Evolutionary conservation across 2,329 filamentous ascomycete genomes (phyloP), one percentile per base, ranked within the genome.

Genomic region (Xylariaceae sp.): DNA sequence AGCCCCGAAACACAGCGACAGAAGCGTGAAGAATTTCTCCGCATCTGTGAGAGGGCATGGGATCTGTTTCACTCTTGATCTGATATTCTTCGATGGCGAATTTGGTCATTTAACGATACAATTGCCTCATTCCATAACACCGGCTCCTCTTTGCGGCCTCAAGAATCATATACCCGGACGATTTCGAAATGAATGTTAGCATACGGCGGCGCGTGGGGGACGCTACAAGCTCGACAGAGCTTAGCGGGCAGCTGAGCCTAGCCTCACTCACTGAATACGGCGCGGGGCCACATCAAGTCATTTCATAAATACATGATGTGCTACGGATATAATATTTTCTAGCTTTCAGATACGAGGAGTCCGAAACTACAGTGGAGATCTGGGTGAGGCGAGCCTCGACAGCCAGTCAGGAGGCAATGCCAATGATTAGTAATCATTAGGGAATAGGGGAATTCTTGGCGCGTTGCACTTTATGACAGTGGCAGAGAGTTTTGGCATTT

Each of bases 21-120:
- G 66, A 97, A 97, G 83, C 91, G 91, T 68, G 91, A 96, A 41
- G 90, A 96, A 69, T 99, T 99, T 66, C 76, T 99, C 58, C 78
- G 82, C 50, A 75, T 97, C 45, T 97, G 93, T 69, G 85, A 90
- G 61, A 80, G 90, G 65, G 94, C 94, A 9, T 99, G 94, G 94
- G 94, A 99, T 74, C 73, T 99, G 28, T 96, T 97, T 72, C 94
- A 97, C 75, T 96, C 91, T 56, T 97, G 74, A 82, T 49, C 22
- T 11, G 40, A 22, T 6, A 39, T 42, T 48, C 22, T 16, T 51
- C 46, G 31, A 47, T 53, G 42, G 46, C 44, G 55, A 55, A 57
- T 39, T 31, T 22, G 58, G 57, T 54, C 51, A 56, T 58, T 63
- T 59, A 55, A 43, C 58, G 22, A 28, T 28, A 28, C 22, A 28